Percentiles rank a stretch among this genome's conserved stretches.
Evolutionary conservation across 2,329 filamentous ascomycete species (phyloP).

Genomic region (Sporothrix luriei): DNA sequence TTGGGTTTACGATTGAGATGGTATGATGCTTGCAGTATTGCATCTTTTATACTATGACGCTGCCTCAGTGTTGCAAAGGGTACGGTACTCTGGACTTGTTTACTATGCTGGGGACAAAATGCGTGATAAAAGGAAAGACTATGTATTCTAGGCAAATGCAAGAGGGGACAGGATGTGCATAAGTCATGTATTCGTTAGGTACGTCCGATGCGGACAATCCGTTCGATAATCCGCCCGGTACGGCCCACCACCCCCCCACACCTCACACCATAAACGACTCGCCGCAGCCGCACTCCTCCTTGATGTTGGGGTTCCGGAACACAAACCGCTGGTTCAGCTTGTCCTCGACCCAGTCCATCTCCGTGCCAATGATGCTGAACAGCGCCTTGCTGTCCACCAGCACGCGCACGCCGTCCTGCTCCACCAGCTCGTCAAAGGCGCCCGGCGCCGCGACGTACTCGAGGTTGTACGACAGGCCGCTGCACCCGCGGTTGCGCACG

Average conservation of each 20-base stretch:
- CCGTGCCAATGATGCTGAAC: slow-evolving; percentile 96
- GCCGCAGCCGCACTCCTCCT: slow-evolving; percentile 93
- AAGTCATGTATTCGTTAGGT: not conserved
- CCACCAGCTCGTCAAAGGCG: slow-evolving; percentile 85
- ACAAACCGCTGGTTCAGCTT: slow-evolving; percentile 90
- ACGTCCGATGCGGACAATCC: not conserved
- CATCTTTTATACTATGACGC: too few relatives aligned
- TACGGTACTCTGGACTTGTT: too few relatives aligned
- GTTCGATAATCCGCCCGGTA: too few relatives aligned
- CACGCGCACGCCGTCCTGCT: slow-evolving; percentile 94
- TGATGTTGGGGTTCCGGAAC: slow-evolving; percentile 97
- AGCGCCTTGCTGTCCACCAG: slow-evolving; percentile 96
- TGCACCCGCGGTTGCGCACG: slow-evolving; percentile 91
- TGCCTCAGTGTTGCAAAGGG: too few relatives aligned
- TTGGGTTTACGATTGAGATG: too few relatives aligned
- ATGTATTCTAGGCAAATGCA: slow-evolving; percentile 6
- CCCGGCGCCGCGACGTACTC: slow-evolving; percentile 93
- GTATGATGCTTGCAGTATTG: too few relatives aligned
- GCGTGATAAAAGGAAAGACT: not conserved
- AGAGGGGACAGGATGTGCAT: not conserved
- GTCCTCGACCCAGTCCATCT: slow-evolving; percentile 99
- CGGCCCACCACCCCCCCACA: too few relatives aligned
- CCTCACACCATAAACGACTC: slow-evolving; percentile 85
- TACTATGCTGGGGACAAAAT: too few relatives aligned
- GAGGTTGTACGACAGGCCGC: slow-evolving; percentile 87